Percentiles rank a stretch among this genome's conserved stretches.
Evolutionary conservation across 2,329 filamentous ascomycete species (phyloP).

Genomic region (Macrophomina phaseolina): DNA sequence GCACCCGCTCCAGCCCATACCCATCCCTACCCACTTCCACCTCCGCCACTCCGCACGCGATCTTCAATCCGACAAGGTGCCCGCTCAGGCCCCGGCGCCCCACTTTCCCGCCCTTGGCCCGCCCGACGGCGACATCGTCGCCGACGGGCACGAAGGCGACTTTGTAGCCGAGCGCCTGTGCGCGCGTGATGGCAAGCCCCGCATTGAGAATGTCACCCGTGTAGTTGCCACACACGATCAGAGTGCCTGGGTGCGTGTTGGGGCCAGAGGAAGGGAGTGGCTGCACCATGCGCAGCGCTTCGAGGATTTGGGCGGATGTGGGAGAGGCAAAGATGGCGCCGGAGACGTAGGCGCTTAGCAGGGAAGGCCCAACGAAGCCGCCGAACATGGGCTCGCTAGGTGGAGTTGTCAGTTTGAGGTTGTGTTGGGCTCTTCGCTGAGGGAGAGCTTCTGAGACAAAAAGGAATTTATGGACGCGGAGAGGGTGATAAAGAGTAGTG

Average conservation of each 20-base stretch:
- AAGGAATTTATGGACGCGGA: too few species aligned
- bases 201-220: conserved; percentile 69
- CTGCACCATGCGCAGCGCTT: conserved; percentile 61
- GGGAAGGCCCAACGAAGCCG: conserved; percentile 66
- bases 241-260: conserved; percentile 51
- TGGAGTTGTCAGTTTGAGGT: background rate
- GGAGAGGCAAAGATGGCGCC: conserved; percentile 70
- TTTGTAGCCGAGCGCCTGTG: conserved; percentile 59
- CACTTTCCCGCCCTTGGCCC: conserved; percentile 61
- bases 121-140: conserved; percentile 69
- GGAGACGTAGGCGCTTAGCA: conserved; percentile 65
- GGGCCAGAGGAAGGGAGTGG: conserved; percentile 41
- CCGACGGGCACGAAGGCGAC: conserved; percentile 66
- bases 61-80: conserved; percentile 65
- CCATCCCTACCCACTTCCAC: conserved; percentile 32
- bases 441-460: too few species aligned
- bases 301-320: conserved; percentile 66
- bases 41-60: conserved; percentile 61
- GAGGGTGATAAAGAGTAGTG: background rate
- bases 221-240: conserved; percentile 69
- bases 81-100: conserved; percentile 67
- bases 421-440: background rate
- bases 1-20: conserved; percentile 38
- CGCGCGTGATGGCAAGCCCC: conserved; percentile 64
- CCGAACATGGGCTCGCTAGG: conserved; percentile 64